Conservation (phyloP, 2,329 filamentous ascomycete species). For the Magnaporthiopsis incrustans region DNA sequence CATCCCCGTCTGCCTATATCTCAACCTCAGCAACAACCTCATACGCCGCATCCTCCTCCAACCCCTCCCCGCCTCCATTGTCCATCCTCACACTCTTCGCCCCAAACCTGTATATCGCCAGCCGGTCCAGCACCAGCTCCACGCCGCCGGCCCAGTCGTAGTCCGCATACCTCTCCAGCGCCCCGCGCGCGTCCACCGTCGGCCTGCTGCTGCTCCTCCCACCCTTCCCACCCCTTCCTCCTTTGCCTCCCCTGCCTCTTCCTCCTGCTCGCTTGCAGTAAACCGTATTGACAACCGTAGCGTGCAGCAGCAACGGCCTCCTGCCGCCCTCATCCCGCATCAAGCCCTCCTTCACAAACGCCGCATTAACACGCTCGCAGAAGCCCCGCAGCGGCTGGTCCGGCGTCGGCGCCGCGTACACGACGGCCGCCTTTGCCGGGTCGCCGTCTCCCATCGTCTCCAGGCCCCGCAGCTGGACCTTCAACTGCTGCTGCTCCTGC, state of each 20-base stretch:
- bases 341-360: conserved; percentile 48
- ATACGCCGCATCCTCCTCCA: conserved; percentile 44
- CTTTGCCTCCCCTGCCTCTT: conserved; percentile 15
- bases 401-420: conserved; percentile 58
- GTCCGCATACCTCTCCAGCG: conserved; percentile 53
- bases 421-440: conserved; percentile 45
- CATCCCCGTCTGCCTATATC: conserved; percentile 14
- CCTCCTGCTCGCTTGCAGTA: conserved; percentile 47
- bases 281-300: conserved; percentile 78
- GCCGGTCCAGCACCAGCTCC: conserved; percentile 54
- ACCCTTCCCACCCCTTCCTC: conserved; percentile 12
- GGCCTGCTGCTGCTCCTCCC: conserved; percentile 17
- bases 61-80: conserved; percentile 19
- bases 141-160: conserved; percentile 58
- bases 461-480: conserved; percentile 45
- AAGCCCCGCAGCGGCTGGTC: conserved; percentile 42
- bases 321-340: conserved; percentile 41
- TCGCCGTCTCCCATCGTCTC: conserved; percentile 51
- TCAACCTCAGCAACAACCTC: conserved; percentile 43
- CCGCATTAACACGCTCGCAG: conserved; percentile 43
- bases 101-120: conserved; percentile 84
- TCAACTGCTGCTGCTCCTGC: conserved; percentile 18
- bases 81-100: conserved; percentile 54
- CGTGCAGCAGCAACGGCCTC: conserved; percentile 67
- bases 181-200: conserved; percentile 44